Base-by-base conservation (phyloP, 2,329 filamentous ascomycete species). In the Cytospora piceicola region DNA sequence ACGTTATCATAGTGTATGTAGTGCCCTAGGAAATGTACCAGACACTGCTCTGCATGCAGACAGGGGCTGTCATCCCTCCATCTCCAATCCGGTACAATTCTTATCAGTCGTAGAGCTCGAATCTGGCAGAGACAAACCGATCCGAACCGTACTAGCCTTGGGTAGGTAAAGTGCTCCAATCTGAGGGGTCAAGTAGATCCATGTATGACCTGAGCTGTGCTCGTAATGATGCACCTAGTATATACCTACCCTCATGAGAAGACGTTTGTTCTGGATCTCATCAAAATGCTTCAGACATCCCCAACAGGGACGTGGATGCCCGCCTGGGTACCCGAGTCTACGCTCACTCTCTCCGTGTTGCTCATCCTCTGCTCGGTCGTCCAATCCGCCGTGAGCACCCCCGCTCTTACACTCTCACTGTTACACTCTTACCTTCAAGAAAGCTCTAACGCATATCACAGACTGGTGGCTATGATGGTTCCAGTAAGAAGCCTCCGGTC, bases 221-320 rank as follows among this genome's bases (percentile, higher is more conserved):
- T n/a, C n/a, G n/a, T n/a, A n/a, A n/a, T n/a, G n/a, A n/a, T n/a
- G n/a, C n/a, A 9, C n/a, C 29, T n/a, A 9, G 17, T n/a, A 34
- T n/a, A 8, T 5, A 42, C 42, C 30, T 55, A n/a, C 5, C 17
- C 22, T 34, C 11, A 0, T 14, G 20, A n/a, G 11, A 34, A 27
- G 17, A 20, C 11, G 7, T 2, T 6, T 53, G 34, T 29, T 29
- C 27, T 29, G 17, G 12, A 2, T 1, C 2, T 22, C 2, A 32
- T 39, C 51, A 69, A 68, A 39, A 80, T 80, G 76, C 63, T 79
- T 63, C 69, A 68, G 56, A 76, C 72, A 63, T 73, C 77, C 8
- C 64, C 66, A 7, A 81, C 80, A 9, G 80, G 79, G 14, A 82
- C 79, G 3, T 82, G 80, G 80, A 70, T 82, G 65, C 79, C 80